phyloP scores from a whole-genome alignment of 106 monocot genomes.

The Xerophyta viscosa region DNA sequence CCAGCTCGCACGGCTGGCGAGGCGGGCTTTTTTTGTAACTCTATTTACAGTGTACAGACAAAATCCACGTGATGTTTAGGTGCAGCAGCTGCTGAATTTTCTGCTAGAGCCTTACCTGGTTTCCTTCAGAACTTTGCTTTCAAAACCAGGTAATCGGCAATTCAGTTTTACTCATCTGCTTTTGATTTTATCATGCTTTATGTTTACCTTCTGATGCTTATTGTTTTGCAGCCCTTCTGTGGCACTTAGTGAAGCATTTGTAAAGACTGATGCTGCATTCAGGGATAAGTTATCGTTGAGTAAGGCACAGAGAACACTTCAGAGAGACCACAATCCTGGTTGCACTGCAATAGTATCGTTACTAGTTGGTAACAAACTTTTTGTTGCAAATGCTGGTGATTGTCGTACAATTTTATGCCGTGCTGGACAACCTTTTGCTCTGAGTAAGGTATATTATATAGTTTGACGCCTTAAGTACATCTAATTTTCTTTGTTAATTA shows the following conservation, averaged over 20 bases:
- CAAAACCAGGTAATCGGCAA: slow-evolving; percentile 27
- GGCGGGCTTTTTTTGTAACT: neutral
- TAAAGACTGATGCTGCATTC: slow-evolving; percentile 80
- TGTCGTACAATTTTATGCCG: slow-evolving; percentile 80
- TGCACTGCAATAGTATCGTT: slow-evolving; percentile 78
- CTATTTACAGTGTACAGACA: neutral
- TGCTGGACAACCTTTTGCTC: slow-evolving; percentile 49
- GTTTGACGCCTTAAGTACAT: no score
- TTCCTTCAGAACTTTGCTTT: slow-evolving; percentile 38
- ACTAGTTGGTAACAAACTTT: slow-evolving; percentile 64
- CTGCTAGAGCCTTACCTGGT: slow-evolving; percentile 73
- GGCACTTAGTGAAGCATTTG: slow-evolving; percentile 66
- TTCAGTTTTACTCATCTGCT: neutral
- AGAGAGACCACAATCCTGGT: slow-evolving; percentile 90
- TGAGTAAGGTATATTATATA: slow-evolving; percentile 58
- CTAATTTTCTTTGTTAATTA: slow-evolving; percentile 1
- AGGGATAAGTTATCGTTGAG: slow-evolving; percentile 48
- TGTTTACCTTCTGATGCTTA: slow-evolving; percentile 4
- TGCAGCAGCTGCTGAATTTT: slow-evolving; percentile 93
- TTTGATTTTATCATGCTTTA: neutral
- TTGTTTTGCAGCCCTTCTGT: slow-evolving; percentile 61
- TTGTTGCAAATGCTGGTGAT: slow-evolving; percentile 98
- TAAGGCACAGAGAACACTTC: slow-evolving; percentile 43
- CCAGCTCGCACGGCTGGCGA: no score
- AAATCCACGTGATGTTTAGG: slow-evolving; percentile 28